Evolutionary conservation across 225 moss, liverwort and hornwort species (phyloP).

Genomic region (Polytrichum commune): DNA sequence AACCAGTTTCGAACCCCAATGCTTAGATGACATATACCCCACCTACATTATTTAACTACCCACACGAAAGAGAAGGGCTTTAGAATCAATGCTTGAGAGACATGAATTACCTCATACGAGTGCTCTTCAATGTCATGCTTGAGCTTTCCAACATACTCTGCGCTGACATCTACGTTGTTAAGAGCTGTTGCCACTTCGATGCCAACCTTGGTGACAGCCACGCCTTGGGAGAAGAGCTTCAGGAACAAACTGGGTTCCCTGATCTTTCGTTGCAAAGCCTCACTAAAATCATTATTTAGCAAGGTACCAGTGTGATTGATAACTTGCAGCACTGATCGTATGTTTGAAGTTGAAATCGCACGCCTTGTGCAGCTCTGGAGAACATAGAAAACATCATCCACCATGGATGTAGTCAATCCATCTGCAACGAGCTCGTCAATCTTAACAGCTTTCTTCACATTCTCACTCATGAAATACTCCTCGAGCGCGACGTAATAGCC

Average conservation of each 20-base stretch:
- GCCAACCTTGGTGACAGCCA: conserved; percentile 61
- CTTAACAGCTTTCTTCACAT: conserved; percentile 87
- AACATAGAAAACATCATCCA: conserved; percentile 94
- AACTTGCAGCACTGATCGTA: conserved; percentile 69
- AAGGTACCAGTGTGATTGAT: conserved; percentile 69
- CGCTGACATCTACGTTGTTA: conserved; percentile 89
- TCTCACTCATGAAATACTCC: conserved; percentile 95
- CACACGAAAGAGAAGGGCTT: not conserved
- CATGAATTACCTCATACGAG: conserved; percentile 50
- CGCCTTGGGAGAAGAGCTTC: conserved; percentile 72
- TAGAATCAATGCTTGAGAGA: not conserved
- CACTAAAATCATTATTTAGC: conserved; percentile 87
- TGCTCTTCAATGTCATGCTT: conserved; percentile 95
- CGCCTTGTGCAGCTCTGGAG: conserved; percentile 94
- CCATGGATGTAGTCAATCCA: conserved; percentile 90
- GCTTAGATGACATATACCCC: too few species aligned
- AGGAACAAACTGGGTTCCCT: conserved; percentile 76
- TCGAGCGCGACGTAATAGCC: conserved; percentile 80
- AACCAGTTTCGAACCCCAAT: too few species aligned
- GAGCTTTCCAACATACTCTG: conserved; percentile 89
- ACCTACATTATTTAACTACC: too few species aligned
- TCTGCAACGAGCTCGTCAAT: conserved; percentile 94
- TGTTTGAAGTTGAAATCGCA: conserved; percentile 76
- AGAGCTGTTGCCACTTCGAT: conserved; percentile 87
- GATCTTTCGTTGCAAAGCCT: conserved; percentile 80